phyloP scores from a whole-genome alignment of 2,329 filamentous ascomycete species.

The Arthrinium phaeospermum region DNA sequence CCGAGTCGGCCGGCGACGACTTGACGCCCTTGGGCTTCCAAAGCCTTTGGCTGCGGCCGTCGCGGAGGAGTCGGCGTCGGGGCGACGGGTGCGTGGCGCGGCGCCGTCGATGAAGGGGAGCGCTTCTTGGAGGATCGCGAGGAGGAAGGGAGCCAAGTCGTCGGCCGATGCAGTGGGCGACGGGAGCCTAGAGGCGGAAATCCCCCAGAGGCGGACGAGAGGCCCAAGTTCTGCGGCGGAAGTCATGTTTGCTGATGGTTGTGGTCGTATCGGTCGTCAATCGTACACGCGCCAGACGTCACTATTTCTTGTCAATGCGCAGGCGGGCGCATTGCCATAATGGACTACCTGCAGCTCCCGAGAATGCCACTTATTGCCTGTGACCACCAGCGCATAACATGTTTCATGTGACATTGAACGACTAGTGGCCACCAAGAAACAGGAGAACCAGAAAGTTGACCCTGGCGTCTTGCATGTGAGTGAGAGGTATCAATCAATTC shows the following conservation, averaged over 20 bases:
- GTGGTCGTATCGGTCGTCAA: background rate
- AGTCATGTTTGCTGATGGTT: conserved; percentile 25
- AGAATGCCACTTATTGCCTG: background rate
- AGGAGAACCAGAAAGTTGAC: background rate
- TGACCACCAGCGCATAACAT: background rate
- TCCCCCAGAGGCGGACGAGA: conserved; percentile 59
- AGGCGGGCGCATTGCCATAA: background rate
- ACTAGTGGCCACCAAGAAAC: background rate
- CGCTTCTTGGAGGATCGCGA: conserved; percentile 61
- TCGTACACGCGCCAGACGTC: background rate
- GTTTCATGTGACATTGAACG: background rate
- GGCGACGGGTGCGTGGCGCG: conserved; percentile 43
- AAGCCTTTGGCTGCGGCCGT: conserved; percentile 39
- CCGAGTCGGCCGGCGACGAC: conserved; percentile 52
- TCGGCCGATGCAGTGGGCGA: conserved; percentile 43
- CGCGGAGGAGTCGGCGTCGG: conserved; percentile 26
- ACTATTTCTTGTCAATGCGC: conserved; percentile 19
- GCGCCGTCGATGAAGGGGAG: conserved; percentile 62
- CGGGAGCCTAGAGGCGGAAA: conserved; percentile 55
- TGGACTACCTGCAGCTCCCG: background rate
- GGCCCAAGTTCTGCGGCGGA: conserved; percentile 45
- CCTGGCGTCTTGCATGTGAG: background rate
- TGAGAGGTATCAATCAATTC: background rate
- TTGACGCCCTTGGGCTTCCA: conserved; percentile 61
- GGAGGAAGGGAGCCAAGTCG: conserved; percentile 57